phyloP scores from a whole-genome alignment of 371 early-diverging fungal genomes.

The Batrachochytrium dendrobatidis region DNA sequence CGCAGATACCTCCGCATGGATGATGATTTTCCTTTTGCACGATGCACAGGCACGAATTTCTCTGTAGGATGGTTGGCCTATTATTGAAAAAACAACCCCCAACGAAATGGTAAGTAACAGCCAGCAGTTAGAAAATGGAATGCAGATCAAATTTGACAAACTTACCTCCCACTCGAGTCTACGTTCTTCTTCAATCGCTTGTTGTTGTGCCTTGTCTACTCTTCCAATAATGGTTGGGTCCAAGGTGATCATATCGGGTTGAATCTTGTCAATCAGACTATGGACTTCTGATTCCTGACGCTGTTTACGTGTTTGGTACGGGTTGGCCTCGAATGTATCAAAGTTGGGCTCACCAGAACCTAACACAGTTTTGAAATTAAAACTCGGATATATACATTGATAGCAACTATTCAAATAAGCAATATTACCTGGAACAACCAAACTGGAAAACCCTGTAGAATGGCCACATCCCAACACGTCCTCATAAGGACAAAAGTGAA shows the following conservation, averaged over 20 bases:
- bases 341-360: slow-evolving; percentile 94
- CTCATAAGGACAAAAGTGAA: slow-evolving; percentile 92
- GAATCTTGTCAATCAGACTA: slow-evolving; percentile 76
- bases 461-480: slow-evolving; percentile 96
- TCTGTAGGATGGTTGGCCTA: slow-evolving; percentile 43
- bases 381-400: too few species aligned
- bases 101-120: slow-evolving; percentile 1
- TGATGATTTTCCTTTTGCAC: slow-evolving; percentile 71
- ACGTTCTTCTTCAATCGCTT: slow-evolving; percentile 48
- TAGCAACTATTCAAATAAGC: too few species aligned
- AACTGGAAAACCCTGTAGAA: slow-evolving; percentile 66
- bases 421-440: slow-evolving; percentile 89
- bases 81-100: slow-evolving; percentile 9
- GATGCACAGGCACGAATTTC: slow-evolving; percentile 54
- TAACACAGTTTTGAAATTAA: slow-evolving; percentile 16
- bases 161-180: slow-evolving; percentile 32
- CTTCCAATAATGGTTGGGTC: slow-evolving; percentile 68
- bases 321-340: slow-evolving; percentile 91
- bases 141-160: not conserved
- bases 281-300: slow-evolving; percentile 91
- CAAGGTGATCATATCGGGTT: slow-evolving; percentile 83
- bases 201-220: slow-evolving; percentile 48
- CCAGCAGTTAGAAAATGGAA: not conserved
- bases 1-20: slow-evolving; percentile 64
- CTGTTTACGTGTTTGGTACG: slow-evolving; percentile 87